Evolutionary conservation across 202 grass and related monocot genomes (phyloP), one percentile per base, ranked within the genome.

Genomic region (Panicum hallii): DNA sequence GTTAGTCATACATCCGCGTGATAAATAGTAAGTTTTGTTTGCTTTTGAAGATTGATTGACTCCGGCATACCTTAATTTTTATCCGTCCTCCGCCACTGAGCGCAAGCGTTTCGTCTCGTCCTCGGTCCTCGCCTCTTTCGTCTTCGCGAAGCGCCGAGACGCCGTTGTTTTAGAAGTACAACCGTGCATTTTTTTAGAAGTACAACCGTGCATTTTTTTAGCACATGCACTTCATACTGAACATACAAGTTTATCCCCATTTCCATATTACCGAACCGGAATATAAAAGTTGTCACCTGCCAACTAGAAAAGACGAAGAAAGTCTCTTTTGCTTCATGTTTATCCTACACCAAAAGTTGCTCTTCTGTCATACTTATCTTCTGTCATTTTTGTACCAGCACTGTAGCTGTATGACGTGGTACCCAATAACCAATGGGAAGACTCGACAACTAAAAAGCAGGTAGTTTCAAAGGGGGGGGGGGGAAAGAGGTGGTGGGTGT

Each of bases 371-470:
- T 17, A 13, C 9, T 2, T 36, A n/a, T 34, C 57, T 6, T 19
- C 3, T 34, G 61, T 7, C 42, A 48, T 63, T 34, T 62, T 63
- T 48, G 38, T 77, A 26, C 11, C 19, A 36, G 7, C 22, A 45
- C 54, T 57, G 0, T 32, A 32, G 6, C 55, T 22, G 1, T 8
- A 12, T 34, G 42, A 48, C 17, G 45, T 47, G 7, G 23, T 66
- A 65, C 58, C 41, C 44, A 43, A 4, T 52, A 84, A 57, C 49
- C 49, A 68, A 47, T 68, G 49, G 40, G 26, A 17, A 17, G 63
- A 61, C 73, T 69, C 68, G 72, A 56, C 40, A 85, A 49, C 40
- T 38, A 57, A 67, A 77, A 77, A 67, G 14, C 16, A 70, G 50
- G 55, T n/a, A 22, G 7, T n/a, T n/a, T 22, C 4, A 16, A 2